Percentiles rank a stretch among this genome's conserved stretches.
Evolutionary conservation across 2,329 filamentous ascomycete species (phyloP).

Genomic region (Emericellopsis atlantica): DNA sequence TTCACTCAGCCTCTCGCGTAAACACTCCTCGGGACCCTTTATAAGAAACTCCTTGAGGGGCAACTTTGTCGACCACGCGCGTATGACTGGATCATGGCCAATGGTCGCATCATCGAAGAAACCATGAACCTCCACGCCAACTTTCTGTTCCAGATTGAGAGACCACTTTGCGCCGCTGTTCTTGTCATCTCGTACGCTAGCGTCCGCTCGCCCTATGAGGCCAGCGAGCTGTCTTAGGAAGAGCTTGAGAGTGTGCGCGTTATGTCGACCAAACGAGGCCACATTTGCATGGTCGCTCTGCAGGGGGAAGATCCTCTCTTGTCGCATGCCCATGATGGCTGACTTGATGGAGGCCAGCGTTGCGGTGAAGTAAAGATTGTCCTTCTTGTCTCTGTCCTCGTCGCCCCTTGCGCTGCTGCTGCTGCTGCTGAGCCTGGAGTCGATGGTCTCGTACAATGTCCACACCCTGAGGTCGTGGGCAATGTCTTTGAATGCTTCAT

Average conservation of each 20-base stretch:
- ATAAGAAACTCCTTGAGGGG: conserved; percentile 40
- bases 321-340: conserved; percentile 34
- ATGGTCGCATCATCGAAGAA: conserved; percentile 42
- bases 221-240: conserved; percentile 21
- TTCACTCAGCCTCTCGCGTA: conserved; percentile 37
- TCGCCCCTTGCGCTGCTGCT: conserved; percentile 13
- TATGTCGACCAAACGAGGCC: conserved; percentile 38
- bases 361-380: conserved; percentile 40
- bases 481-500: conserved; percentile 43
- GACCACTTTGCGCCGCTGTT: conserved; percentile 23
- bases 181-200: conserved; percentile 11
- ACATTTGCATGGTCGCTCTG: conserved; percentile 43
- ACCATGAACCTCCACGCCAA: conserved; percentile 42
- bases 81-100: conserved; percentile 20
- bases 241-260: conserved; percentile 31
- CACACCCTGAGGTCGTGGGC: conserved; percentile 47
- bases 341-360: conserved; percentile 47
- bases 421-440: conserved; percentile 39
- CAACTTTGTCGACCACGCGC: conserved; percentile 37
- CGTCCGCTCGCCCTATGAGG: conserved; percentile 19
- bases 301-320: conserved; percentile 37
- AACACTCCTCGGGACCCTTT: conserved; percentile 40
- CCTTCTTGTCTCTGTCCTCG: conserved; percentile 8
- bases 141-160: conserved; percentile 35
- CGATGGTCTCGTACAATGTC: conserved; percentile 51